A percentile compares a stretch with the other conserved stretches of the same genome.
Conservation (phyloP, 345 rosid species). For the Camelina neglecta region DNA sequence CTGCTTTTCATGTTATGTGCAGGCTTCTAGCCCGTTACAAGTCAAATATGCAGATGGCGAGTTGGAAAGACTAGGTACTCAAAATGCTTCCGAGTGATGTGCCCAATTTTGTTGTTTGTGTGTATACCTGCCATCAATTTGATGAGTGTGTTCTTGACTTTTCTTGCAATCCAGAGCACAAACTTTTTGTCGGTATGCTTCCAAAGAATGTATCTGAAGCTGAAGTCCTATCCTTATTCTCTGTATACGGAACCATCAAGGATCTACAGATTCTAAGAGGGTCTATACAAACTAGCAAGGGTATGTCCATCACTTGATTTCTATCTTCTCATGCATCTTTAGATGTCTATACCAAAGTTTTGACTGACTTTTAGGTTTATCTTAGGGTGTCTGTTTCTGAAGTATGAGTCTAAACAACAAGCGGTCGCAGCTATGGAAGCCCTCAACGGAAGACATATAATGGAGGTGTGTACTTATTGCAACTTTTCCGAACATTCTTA, state of each 20-base stretch:
- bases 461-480: slow-evolving; percentile 82
- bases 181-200: slow-evolving; percentile 98
- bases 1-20: slow-evolving; percentile 39
- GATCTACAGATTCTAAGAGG: slow-evolving; percentile 94
- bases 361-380: neutral
- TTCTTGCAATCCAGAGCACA: slow-evolving; percentile 73
- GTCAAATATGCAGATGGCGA: slow-evolving; percentile 99
- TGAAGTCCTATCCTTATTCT: slow-evolving; percentile 75
- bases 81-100: slow-evolving; percentile 17
- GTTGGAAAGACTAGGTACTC: slow-evolving; percentile 88
- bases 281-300: slow-evolving; percentile 91
- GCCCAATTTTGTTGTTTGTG: neutral
- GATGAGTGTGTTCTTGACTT: slow-evolving; percentile 21
- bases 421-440: slow-evolving; percentile 88
- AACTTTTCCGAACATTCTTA: neutral
- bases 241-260: slow-evolving; percentile 74
- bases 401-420: slow-evolving; percentile 93
- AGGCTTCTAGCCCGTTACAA: slow-evolving; percentile 99
- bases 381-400: slow-evolving; percentile 91
- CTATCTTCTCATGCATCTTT: neutral
- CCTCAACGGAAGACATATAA: slow-evolving; percentile 84
- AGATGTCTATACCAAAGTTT: neutral
- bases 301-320: slow-evolving; percentile 42
- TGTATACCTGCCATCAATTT: neutral
- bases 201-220: slow-evolving; percentile 93